Evolutionary conservation across 345 rosid species (phyloP).

Genomic region (Cardamine chenopodiifolia): DNA sequence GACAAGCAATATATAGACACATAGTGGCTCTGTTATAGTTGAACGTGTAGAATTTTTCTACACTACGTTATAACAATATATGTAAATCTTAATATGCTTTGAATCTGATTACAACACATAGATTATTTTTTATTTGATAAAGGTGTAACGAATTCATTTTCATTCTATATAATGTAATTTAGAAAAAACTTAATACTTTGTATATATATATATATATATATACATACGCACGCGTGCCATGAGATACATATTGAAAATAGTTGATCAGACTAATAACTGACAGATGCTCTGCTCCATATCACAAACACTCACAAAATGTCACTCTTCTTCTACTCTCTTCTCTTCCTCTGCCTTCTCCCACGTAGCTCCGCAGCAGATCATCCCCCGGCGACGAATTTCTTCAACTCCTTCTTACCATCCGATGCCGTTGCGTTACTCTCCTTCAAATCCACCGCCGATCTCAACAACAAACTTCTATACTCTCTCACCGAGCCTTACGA

Average conservation of each 20-base stretch:
- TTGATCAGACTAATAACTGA: conserved; percentile 31
- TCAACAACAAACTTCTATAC: conserved; percentile 69
- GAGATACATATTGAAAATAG: conserved; percentile 8
- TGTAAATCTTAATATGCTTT: background rate
- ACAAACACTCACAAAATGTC: conserved; percentile 36
- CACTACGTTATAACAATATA: background rate
- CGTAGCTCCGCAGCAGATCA: conserved; percentile 34
- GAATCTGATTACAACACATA: no score
- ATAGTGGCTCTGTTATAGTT: background rate
- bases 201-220: background rate
- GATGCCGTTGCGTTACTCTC: conserved; percentile 84
- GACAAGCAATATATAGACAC: background rate
- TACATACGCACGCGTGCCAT: conserved; percentile 17
- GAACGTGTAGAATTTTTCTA: background rate
- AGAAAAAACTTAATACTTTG: no score
- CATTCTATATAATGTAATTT: no score
- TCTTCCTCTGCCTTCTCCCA: conserved; percentile 32
- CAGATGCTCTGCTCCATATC: conserved; percentile 40
- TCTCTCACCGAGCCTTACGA: conserved; percentile 80
- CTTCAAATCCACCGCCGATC: conserved; percentile 82
- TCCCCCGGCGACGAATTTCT: conserved; percentile 40
- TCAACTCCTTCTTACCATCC: conserved; percentile 53
- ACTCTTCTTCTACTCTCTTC: conserved; percentile 31
- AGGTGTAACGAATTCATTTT: no score
- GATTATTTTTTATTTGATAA: no score